phyloP scores from a whole-genome alignment of 78 protist genomes.

The Paulinella micropora region DNA sequence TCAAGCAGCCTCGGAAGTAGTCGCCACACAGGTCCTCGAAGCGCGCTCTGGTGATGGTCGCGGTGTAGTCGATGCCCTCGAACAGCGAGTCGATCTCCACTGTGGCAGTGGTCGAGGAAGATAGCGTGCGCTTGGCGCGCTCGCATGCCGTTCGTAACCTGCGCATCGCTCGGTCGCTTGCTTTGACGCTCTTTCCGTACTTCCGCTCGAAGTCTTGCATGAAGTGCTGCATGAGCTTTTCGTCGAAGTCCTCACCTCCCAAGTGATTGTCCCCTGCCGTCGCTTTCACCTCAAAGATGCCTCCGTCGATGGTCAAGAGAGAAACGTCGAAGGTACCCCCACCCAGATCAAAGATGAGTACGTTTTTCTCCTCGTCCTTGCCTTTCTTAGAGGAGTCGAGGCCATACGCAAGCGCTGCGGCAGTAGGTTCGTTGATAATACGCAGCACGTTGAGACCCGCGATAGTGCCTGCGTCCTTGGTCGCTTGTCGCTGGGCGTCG shows the following conservation, averaged over 20 bases:
- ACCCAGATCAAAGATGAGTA: conserved; percentile 69
- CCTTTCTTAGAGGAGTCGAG: conserved; percentile 27
- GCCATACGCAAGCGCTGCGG: conserved; percentile 38
- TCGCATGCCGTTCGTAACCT: conserved; percentile 55
- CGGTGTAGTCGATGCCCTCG: conserved; percentile 87
- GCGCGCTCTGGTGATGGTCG: conserved; percentile 84
- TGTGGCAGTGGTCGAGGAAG: conserved; percentile 56
- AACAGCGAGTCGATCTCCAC: conserved; percentile 86
- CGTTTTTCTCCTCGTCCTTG: conserved; percentile 25
- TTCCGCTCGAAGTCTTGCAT: conserved; percentile 41
- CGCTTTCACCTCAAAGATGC: conserved; percentile 59
- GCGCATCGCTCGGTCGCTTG: conserved; percentile 33
- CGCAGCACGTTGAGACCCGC: conserved; percentile 77
- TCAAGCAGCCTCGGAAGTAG: conserved; percentile 70
- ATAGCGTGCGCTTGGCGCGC: conserved; percentile 63
- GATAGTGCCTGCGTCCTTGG: conserved; percentile 95
- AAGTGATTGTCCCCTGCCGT: conserved; percentile 76
- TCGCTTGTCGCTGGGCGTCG: conserved; percentile 71
- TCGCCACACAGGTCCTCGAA: conserved; percentile 87
- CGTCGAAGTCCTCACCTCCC: conserved; percentile 75
- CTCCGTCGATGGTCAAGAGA: conserved; percentile 54
- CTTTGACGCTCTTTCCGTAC: conserved; percentile 19
- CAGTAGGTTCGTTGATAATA: conserved; percentile 35
- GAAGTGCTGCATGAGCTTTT: conserved; percentile 36
- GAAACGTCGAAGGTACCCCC: conserved; percentile 79